Conservation (phyloP, 1,284 basidiomycete genomes). For the Marasmius tenuissimus region DNA sequence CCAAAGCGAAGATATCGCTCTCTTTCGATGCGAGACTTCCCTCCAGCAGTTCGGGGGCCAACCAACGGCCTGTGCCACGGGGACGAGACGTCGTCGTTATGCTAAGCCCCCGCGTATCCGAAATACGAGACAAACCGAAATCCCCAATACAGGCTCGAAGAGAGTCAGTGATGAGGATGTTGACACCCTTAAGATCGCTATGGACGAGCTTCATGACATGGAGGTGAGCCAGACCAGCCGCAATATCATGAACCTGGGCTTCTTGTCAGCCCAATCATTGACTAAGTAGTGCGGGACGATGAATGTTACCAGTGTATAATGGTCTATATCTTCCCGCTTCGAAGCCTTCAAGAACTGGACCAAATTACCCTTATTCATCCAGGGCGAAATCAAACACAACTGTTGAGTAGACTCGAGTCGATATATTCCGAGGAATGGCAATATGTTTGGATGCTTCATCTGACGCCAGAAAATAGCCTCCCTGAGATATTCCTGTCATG, state of each 20-base stretch:
- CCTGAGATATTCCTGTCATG: not conserved
- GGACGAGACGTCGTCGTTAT: not conserved
- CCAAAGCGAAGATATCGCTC: slow-evolving; percentile 1
- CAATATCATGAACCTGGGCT: not conserved
- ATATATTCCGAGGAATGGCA: not conserved
- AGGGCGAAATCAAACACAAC: slow-evolving; percentile 21
- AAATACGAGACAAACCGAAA: not conserved
- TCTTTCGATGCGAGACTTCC: not conserved
- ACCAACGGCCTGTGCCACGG: not conserved
- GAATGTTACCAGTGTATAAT: slow-evolving; percentile 21
- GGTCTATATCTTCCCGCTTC: slow-evolving; percentile 14
- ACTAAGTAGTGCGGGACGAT: not conserved
- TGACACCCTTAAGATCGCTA: not conserved
- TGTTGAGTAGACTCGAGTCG: not conserved
- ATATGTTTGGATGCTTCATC: not conserved
- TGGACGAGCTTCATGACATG: not conserved
- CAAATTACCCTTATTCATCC: slow-evolving; percentile 35
- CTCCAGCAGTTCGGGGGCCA: not conserved
- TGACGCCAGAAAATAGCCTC: not conserved
- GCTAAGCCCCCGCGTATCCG: not conserved
- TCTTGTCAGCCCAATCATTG: not conserved
- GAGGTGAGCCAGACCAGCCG: not conserved
- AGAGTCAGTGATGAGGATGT: not conserved
- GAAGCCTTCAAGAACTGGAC: slow-evolving; percentile 20
- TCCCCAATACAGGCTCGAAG: not conserved